These are phyloP conservation scores for Talaromyces proteolyticus DNA, from an alignment of 495 filamentous ascomycete species.

Conservation along the genomic window DNA sequence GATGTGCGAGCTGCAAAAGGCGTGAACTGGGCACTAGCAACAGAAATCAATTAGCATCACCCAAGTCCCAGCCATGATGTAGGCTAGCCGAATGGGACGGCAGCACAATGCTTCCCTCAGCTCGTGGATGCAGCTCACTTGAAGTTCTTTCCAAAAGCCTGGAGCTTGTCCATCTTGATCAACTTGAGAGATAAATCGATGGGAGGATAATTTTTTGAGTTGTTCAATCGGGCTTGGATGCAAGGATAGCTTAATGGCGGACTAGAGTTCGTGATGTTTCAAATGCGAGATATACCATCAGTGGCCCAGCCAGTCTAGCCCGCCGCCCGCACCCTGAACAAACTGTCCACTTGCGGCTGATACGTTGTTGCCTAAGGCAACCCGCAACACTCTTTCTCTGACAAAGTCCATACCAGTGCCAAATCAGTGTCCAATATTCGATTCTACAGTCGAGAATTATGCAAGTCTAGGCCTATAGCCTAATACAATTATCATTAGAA, in stretches of 20 bases:
- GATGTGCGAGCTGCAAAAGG: conserved; percentile 91
- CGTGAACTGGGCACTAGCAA: conserved; percentile 61
- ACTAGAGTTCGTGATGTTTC: not conserved
- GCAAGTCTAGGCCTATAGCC: too few species aligned
- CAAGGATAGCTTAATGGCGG: not conserved
- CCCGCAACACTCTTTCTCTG: too few species aligned
- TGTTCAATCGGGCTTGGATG: not conserved
- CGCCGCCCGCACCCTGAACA: not conserved
- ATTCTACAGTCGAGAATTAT: too few species aligned
- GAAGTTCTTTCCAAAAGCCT: conserved; percentile 71
- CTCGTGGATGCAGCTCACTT: conserved; percentile 38
- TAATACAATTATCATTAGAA: too few species aligned
- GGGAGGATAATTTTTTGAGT: too few species aligned
- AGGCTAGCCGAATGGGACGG: conserved; percentile 3
- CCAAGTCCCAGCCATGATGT: too few species aligned
- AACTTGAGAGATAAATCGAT: not conserved
- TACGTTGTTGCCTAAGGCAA: conserved; percentile 7
- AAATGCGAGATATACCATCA: not conserved
- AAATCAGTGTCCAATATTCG: too few species aligned
- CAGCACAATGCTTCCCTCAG: conserved; percentile 5
- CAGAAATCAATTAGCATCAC: not conserved
- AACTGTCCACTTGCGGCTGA: not conserved
- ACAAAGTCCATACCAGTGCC: too few species aligned
- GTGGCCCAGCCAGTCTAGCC: not conserved
- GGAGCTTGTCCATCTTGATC: conserved; percentile 57